Evolutionary conservation across 768 basidiomycete genomes (phyloP), one percentile per base, ranked within the genome.

Genomic region (Obba rivulosa): DNA sequence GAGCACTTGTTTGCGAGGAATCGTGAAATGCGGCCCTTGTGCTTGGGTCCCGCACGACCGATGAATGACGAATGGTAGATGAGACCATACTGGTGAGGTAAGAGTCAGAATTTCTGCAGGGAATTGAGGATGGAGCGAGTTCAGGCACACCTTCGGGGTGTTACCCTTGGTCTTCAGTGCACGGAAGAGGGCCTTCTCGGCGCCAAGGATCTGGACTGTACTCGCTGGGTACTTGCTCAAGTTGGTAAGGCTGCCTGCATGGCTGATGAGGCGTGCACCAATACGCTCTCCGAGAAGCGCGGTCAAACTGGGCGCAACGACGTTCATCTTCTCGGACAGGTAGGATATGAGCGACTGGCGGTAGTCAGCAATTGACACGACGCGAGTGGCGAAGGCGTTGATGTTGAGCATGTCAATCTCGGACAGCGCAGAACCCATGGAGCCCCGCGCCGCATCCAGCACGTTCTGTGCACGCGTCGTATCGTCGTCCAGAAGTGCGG

Each of bases 1-100:
- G 93, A 94, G 63, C 92, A 93, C 69, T 98, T 98, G 78, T 98
- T 98, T 34, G 95, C 95, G 8, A 98, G 76, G 80, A 97, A 98
- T n/a, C 95, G 85, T 3, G 94, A 96, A 63, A 97, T 97, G 47
- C 95, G 86, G 9, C 95, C 95, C 75, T 97, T 98, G 76, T 89
- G 82, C 68, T 93, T 95, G 37, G 92, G 78, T 16, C 85, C 90
- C 4, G 95, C 95, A 38, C 93, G 88, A 10, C 92, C 93, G 64
- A 98, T 97, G 73, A 96, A 97, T 1, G 92, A 77, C 17, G 93
- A 94, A 70, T 98, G 93, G 68, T 94, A 98, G 56, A 98, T 77
- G n/a, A 98, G 79, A 61, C 95, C 95, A 61, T 97, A 98, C 90
- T 97, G 63, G 4, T 2, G 18, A n/a, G 16, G 44, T 22, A 14